Percentiles rank a stretch among this genome's conserved stretches.
Conservation (phyloP, 306 rosid species). For the Rubus parviflorus region DNA sequence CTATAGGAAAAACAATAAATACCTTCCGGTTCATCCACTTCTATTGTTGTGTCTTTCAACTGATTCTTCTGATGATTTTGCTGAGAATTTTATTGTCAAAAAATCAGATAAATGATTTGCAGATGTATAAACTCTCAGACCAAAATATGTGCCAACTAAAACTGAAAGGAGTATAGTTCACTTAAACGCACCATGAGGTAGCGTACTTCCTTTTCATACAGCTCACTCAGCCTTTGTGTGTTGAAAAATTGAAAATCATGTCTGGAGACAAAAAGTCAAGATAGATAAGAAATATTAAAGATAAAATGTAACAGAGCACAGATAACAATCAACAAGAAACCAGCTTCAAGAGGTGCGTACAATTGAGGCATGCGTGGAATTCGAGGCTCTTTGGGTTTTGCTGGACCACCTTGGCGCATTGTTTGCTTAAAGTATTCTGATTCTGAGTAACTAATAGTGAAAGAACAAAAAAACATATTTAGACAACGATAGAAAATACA, state of each 20-base stretch:
- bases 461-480: constrained; percentile 21
- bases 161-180: constrained; percentile 15
- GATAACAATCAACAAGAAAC: constrained; percentile 3
- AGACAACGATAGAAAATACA: constrained; percentile 10
- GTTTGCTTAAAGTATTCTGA: constrained; percentile 97
- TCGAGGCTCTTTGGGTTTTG: constrained; percentile 93
- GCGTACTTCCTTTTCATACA: constrained; percentile 97
- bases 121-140: background rate
- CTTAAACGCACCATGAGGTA: constrained; percentile 79
- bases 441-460: constrained; percentile 73
- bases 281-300: background rate
- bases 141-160: background rate
- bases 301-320: constrained; percentile 1
- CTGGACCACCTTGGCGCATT: constrained; percentile 93
- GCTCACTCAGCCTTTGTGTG: constrained; percentile 89
- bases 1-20: constrained; percentile 9
- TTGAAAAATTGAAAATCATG: constrained; percentile 97
- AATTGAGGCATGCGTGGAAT: constrained; percentile 99
- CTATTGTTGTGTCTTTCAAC: constrained; percentile 85
- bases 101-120: constrained; percentile 21
- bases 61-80: constrained; percentile 99
- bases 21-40: constrained; percentile 97
- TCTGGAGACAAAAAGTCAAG: constrained; percentile 40
- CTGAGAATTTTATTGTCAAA: constrained; percentile 41
- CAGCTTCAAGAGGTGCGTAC: constrained; percentile 50